phyloP scores from a whole-genome alignment of 805 yeast species.

The Starmerella apis region DNA sequence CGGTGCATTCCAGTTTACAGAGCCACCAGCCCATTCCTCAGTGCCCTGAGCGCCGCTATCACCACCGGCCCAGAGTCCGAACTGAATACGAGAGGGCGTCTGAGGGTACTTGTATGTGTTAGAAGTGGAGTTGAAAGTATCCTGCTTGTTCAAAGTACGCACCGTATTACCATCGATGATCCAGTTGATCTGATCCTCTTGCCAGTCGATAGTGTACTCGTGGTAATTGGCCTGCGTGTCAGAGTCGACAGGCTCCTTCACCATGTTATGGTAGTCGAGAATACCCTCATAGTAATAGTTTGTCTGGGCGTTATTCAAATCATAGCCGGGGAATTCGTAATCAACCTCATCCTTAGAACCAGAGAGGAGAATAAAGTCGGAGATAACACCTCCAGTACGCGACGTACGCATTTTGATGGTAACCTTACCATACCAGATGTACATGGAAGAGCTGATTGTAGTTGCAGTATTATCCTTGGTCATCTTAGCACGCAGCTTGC shows the following conservation, averaged over 20 bases:
- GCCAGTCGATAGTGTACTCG: constrained; percentile 72
- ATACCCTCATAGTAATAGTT: constrained; percentile 73
- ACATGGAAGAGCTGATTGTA: constrained; percentile 66
- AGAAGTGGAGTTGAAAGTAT: constrained; percentile 50
- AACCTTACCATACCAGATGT: constrained; percentile 81
- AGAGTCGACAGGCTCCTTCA: constrained; percentile 36
- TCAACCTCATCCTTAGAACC: constrained; percentile 87
- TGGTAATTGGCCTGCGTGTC: constrained; percentile 59
- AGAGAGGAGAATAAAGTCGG: constrained; percentile 72
- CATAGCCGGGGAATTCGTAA: constrained; percentile 73
- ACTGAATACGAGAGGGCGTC: constrained; percentile 76
- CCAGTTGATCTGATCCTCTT: constrained; percentile 62
- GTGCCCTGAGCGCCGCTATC: constrained; percentile 46
- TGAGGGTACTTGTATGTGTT: constrained; percentile 72
- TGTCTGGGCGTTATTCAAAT: constrained; percentile 56
- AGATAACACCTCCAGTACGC: constrained; percentile 65
- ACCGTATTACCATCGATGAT: constrained; percentile 54
- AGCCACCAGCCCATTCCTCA: constrained; percentile 81
- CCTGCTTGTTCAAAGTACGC: constrained; percentile 50
- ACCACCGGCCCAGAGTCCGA: constrained; percentile 49
- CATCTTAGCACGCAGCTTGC: constrained; percentile 61
- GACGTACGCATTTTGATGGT: constrained; percentile 62
- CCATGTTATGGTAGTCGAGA: constrained; percentile 54
- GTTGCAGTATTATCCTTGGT: constrained; percentile 66
- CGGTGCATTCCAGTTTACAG: constrained; percentile 62